Evolutionary conservation across 805 yeast species (phyloP).

Genomic region (Saturnispora dispora): DNA sequence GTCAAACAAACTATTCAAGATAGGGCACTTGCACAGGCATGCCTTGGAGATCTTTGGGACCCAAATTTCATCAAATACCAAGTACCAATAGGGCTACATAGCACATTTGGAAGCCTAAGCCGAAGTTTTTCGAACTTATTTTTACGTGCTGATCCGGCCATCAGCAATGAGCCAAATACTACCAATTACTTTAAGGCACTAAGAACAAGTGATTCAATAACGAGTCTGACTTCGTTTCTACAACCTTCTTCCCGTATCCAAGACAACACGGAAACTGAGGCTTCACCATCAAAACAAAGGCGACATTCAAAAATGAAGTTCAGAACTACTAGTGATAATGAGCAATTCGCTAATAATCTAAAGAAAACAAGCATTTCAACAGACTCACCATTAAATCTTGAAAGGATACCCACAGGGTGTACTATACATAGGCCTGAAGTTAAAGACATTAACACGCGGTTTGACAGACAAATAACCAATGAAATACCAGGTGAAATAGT

Average conservation of each 20-base stretch:
- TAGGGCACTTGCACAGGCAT: constrained; percentile 12
- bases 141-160: neutral
- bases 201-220: neutral
- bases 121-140: constrained; percentile 4
- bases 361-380: neutral
- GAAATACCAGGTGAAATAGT: neutral
- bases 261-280: neutral
- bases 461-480: neutral
- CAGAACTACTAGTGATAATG: neutral
- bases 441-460: too few species aligned
- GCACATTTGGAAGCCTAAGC: constrained; percentile 5
- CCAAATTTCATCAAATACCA: constrained; percentile 5
- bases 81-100: neutral
- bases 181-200: neutral
- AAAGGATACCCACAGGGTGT: neutral
- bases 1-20: constrained; percentile 11
- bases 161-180: neutral
- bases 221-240: constrained; percentile 7
- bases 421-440: neutral
- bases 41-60: constrained; percentile 11
- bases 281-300: constrained; percentile 8
- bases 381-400: neutral
- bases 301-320: neutral
- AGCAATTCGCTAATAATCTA: neutral
- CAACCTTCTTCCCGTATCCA: constrained; percentile 10